Percentiles rank a stretch among this genome's conserved stretches.
These are phyloP conservation scores for Clavariopsis aquatica DNA, from an alignment of 495 filamentous ascomycete genomes.

Conservation along the genomic window DNA sequence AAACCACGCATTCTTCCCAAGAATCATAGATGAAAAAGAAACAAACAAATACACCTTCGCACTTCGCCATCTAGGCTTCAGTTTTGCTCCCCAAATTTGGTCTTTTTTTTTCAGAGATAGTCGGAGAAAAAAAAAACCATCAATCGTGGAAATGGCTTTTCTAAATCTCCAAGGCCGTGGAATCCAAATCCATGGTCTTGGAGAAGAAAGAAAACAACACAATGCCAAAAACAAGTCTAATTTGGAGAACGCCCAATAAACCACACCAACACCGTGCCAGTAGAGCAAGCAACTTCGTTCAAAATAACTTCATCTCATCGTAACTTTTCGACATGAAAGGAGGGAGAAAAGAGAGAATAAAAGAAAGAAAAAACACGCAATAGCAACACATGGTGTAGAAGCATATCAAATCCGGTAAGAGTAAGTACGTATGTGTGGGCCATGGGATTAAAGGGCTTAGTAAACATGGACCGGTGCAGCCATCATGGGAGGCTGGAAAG, in stretches of 20 bases:
- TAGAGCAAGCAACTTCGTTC: constrained; percentile 6
- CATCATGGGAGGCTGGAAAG: constrained; percentile 38
- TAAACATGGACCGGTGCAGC: constrained; percentile 38
- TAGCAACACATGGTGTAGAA: constrained; percentile 34
- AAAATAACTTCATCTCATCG: constrained; percentile 33
- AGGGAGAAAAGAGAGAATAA: too few relatives aligned
- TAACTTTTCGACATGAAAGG: constrained; percentile 32
- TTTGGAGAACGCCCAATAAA: constrained; percentile 31
- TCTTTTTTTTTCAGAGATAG: too few relatives aligned
- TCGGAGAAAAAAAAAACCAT: constrained; percentile 31
- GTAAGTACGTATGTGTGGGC: constrained; percentile 11
- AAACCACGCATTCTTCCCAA: background rate
- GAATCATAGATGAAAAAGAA: constrained; percentile 1
- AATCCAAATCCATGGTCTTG: background rate
- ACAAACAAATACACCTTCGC: constrained; percentile 3
- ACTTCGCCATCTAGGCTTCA: constrained; percentile 27
- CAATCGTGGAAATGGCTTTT: constrained; percentile 13
- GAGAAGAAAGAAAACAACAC: background rate
- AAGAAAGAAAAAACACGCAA: too few relatives aligned
- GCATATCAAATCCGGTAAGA: constrained; percentile 15
- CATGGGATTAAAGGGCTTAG: constrained; percentile 15
- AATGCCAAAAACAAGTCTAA: constrained; percentile 20
- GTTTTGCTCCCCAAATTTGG: constrained; percentile 7
- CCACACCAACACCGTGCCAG: constrained; percentile 30
- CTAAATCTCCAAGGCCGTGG: constrained; percentile 16